phyloP scores from a whole-genome alignment of 2,329 filamentous ascomycete species.

The Fusarium zealandicum region DNA sequence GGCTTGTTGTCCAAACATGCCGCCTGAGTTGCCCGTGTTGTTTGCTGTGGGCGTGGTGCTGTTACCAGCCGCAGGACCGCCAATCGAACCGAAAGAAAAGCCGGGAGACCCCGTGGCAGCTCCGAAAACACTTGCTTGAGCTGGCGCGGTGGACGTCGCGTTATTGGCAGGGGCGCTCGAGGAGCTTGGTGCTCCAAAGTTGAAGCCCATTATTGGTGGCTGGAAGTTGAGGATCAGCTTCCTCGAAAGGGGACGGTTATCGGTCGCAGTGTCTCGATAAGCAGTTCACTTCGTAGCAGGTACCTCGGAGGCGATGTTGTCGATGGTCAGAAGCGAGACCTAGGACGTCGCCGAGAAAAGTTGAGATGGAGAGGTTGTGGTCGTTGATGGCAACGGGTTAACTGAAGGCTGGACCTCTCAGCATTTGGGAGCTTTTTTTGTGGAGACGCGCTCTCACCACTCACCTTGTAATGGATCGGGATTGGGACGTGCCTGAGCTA shows the following conservation, averaged over 20 bases:
- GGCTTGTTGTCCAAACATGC: conserved; percentile 46
- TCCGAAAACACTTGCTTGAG: conserved; percentile 53
- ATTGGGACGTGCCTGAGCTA: conserved; percentile 17
- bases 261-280: conserved; percentile 15
- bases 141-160: conserved; percentile 48
- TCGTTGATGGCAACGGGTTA: conserved; percentile 38
- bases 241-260: conserved; percentile 26
- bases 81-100: conserved; percentile 53
- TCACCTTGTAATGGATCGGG: no score
- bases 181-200: conserved; percentile 47
- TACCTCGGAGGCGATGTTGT: conserved; percentile 3
- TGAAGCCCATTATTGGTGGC: conserved; percentile 49
- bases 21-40: conserved; percentile 30
- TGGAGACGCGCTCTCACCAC: conserved; percentile 27
- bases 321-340: conserved; percentile 8
- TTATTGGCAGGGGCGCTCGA: conserved; percentile 45
- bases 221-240: conserved; percentile 28
- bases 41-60: conserved; percentile 39
- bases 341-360: conserved; percentile 13
- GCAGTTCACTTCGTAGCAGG: conserved; percentile 7
- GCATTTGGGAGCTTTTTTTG: conserved; percentile 42
- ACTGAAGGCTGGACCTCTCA: conserved; percentile 21
- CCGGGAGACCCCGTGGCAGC: conserved; percentile 42
- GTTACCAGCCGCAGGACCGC: conserved; percentile 36
- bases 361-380: conserved; percentile 25